Conservation (phyloP, 345 rosid genomes). For the Populus alba region DNA sequence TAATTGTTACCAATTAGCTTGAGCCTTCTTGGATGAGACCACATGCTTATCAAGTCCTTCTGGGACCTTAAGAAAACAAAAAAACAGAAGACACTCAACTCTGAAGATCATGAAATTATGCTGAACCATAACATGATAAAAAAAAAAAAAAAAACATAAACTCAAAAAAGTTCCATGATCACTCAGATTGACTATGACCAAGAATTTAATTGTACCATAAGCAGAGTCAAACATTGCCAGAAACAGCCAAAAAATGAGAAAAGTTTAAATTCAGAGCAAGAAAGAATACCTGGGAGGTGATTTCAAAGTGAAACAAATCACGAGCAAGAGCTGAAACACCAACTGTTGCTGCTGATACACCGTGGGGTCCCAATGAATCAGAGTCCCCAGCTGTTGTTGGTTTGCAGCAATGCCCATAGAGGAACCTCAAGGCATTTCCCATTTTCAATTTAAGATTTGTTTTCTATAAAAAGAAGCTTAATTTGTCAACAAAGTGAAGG, state of each 20-base stretch:
- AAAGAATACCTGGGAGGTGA: constrained; percentile 64
- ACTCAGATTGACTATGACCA: neutral
- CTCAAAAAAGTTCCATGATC: neutral
- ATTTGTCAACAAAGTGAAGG: neutral
- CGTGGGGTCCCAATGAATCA: constrained; percentile 40
- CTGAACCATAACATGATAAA: neutral
- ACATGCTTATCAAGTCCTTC: constrained; percentile 63
- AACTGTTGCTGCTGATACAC: constrained; percentile 50
- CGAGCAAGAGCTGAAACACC: constrained; percentile 80
- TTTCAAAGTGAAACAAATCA: constrained; percentile 69
- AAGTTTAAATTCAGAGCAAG: neutral
- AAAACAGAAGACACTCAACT: neutral
- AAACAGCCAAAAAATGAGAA: neutral
- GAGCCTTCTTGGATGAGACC: constrained; percentile 78
- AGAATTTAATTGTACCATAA: neutral
- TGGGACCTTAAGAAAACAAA: constrained; percentile 52
- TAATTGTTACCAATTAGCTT: constrained; percentile 69
- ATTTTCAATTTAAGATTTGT: constrained; percentile 4
- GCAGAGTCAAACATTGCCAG: neutral
- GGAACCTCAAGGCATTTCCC: constrained; percentile 38
- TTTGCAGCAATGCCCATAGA: constrained; percentile 43
- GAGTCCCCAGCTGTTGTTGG: constrained; percentile 43
- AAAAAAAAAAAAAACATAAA: neutral
- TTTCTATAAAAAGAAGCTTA: neutral
- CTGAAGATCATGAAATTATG: neutral